Base-by-base conservation (phyloP, 1,284 basidiomycete genomes). In the Leccinum colubrinum region DNA sequence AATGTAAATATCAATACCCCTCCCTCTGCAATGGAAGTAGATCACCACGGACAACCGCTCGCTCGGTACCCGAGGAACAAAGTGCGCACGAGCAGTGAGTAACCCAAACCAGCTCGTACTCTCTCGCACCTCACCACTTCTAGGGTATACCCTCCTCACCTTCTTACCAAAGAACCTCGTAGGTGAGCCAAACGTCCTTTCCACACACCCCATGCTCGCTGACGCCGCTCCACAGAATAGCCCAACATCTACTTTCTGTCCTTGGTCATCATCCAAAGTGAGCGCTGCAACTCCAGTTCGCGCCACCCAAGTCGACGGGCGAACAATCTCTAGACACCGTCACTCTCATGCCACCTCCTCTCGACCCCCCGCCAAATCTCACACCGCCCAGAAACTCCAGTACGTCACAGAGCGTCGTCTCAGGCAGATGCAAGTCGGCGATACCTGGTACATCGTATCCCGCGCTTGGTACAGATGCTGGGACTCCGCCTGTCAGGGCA, bases 41-140 rank as follows among this genome's bases (percentile, higher is more conserved):
- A 90, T 71, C 76, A 80, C 20, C 75, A 86, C 59, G 93, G 94
- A 35, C 93, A 98, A 65, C 95, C 95, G 1, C 76, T 84, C 54
- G 85, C 80, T 41, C 83, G 84, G 30, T 98, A 96, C 77, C 86
- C 86, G 37, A 82, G 96, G 68, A 98, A 98, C 77, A 98, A 98
- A 84, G 95, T 98, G 63, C 84, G 93, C 70, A 98, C 96, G 52
- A 92, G 90, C 67, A 97, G 91, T 93, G 75, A 77, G 91, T 88
- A 50, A 22, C 17, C 25, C 8, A 33, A 0, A 5, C 20, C 14
- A 39, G 50, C 41, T 48, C 20, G 20, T 22, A 14, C 46, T 7
- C 46, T 14, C n/a, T 46, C 51, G 4, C 20, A 12, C 20, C 20
- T 50, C 46, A 22, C 46, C 20, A 1, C 6, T 14, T 50, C 20